phyloP scores from a whole-genome alignment of 2,329 filamentous ascomycete genomes.

The Colletotrichum agaves region DNA sequence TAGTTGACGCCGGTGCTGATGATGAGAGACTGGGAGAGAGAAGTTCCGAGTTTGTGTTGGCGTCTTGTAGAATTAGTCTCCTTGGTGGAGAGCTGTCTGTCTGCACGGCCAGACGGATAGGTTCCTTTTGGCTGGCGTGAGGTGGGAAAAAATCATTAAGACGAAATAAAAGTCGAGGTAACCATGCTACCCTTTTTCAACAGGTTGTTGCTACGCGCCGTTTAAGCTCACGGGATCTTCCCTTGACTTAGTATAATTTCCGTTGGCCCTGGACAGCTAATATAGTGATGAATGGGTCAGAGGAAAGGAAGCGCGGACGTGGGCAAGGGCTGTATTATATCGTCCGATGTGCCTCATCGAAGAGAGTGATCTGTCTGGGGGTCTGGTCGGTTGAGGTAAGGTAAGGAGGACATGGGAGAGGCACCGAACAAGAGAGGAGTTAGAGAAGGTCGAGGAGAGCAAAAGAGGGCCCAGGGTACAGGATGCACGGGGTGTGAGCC shows the following conservation, averaged over 20 bases:
- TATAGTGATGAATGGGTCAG: conserved; percentile 48
- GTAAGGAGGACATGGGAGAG: conserved; percentile 17
- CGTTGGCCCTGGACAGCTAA: conserved; percentile 47
- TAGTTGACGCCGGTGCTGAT: conserved; percentile 1
- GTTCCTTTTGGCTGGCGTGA: conserved; percentile 30
- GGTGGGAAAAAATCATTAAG: conserved; percentile 37
- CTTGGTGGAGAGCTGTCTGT: conserved; percentile 33
- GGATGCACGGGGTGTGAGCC: conserved; percentile 31
- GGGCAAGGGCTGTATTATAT: conserved; percentile 58
- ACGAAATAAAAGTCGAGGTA: conserved; percentile 34
- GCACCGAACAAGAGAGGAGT: conserved; percentile 22
- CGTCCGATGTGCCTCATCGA: conserved; percentile 57
- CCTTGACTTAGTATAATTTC: conserved; percentile 46
- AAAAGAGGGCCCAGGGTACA: conserved; percentile 44
- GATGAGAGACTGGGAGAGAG: conserved; percentile 17
- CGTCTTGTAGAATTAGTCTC: conserved; percentile 20
- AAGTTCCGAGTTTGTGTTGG: conserved; percentile 21
- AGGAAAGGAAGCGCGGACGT: conserved; percentile 44
- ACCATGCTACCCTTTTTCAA: conserved; percentile 36
- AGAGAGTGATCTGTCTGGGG: conserved; percentile 38
- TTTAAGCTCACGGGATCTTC: conserved; percentile 44
- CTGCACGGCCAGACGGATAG: conserved; percentile 27
- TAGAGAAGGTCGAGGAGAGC: conserved; percentile 6
- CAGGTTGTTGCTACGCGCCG: conserved; percentile 29
- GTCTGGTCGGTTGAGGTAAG: conserved; percentile 21